A percentile compares a stretch with the other conserved stretches of the same genome.
phyloP scores from a whole-genome alignment of 2,329 filamentous ascomycete genomes.

The Colletotrichum spinosum region DNA sequence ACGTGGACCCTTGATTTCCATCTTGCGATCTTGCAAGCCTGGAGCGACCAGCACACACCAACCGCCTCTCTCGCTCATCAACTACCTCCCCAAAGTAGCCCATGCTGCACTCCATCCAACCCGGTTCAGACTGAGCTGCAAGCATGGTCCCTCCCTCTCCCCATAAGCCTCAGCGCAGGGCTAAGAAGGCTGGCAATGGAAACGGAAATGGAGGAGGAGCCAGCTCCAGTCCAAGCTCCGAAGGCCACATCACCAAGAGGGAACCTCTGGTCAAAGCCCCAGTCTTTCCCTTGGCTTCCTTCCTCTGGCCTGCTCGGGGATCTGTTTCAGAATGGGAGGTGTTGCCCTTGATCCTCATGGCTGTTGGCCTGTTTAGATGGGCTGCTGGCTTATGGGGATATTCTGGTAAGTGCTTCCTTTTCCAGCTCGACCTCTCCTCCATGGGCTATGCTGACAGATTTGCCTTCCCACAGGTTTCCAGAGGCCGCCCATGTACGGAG shows the following conservation, averaged over 20 bases:
- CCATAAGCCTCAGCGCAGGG: constrained; percentile 70
- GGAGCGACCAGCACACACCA: constrained; percentile 16
- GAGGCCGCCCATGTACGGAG: constrained; percentile 90
- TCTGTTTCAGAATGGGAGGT: constrained; percentile 92
- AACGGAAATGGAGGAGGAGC: constrained; percentile 9
- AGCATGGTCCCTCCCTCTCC: constrained; percentile 66
- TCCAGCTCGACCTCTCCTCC: not conserved
- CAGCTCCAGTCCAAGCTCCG: constrained; percentile 4
- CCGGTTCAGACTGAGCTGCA: constrained; percentile 41
- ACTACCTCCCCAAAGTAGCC: constrained; percentile 14
- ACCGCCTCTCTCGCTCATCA: not conserved
- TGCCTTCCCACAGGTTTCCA: constrained; percentile 69
- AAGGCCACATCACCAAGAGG: constrained; percentile 42
- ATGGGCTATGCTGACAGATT: constrained; percentile 13
- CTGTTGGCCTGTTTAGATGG: constrained; percentile 92
- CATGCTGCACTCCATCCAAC: constrained; percentile 18
- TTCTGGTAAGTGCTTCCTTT: constrained; percentile 71
- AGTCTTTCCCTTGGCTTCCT: constrained; percentile 90
- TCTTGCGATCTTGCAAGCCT: constrained; percentile 1
- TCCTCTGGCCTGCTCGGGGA: constrained; percentile 90
- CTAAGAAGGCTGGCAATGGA: constrained; percentile 56
- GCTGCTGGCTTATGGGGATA: constrained; percentile 93
- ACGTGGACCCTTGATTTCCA: constrained; percentile 36
- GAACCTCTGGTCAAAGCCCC: constrained; percentile 69
- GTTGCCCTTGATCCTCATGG: constrained; percentile 88